A percentile compares a stretch with the other conserved stretches of the same genome.
Conservation (phyloP, 306 rosid species). For the Comarum palustre region DNA sequence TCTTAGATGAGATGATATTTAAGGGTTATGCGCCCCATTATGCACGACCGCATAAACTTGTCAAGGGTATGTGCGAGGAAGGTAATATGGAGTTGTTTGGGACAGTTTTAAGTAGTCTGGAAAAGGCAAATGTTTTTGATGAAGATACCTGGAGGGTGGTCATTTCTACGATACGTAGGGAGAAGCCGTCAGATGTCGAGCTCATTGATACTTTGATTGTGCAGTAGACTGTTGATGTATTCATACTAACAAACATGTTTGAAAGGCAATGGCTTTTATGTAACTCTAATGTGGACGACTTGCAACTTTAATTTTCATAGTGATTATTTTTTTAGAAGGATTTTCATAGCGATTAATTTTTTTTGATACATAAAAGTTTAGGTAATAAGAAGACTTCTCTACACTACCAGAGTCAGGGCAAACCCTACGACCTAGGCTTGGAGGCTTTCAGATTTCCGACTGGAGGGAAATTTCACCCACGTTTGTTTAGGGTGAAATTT, state of each 20-base stretch:
- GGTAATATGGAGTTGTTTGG: conserved; percentile 42
- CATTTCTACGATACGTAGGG: conserved; percentile 42
- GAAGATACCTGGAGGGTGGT: conserved; percentile 40
- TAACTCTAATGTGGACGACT: neutral
- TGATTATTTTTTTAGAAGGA: neutral
- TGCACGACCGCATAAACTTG: conserved; percentile 35
- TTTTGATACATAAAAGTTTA: no score
- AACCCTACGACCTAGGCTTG: no score
- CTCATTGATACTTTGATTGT: conserved; percentile 34
- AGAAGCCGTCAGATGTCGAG: conserved; percentile 31
- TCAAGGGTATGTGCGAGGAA: conserved; percentile 37
- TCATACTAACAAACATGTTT: neutral
- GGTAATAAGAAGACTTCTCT: no score
- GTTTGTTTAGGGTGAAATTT: no score
- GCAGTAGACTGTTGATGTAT: conserved; percentile 19
- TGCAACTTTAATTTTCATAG: neutral
- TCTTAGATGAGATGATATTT: conserved; percentile 75
- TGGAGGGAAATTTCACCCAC: no score
- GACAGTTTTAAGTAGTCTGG: conserved; percentile 40
- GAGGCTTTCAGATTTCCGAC: no score
- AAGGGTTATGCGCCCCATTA: conserved; percentile 47
- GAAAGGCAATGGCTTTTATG: neutral
- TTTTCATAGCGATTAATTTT: neutral
- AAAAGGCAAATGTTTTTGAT: conserved; percentile 32
- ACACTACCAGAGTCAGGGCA: no score